A percentile compares a stretch with the other conserved stretches of the same genome.
phyloP scores from a whole-genome alignment of 2,329 filamentous ascomycete genomes.

The Nigrograna mackinnonii region DNA sequence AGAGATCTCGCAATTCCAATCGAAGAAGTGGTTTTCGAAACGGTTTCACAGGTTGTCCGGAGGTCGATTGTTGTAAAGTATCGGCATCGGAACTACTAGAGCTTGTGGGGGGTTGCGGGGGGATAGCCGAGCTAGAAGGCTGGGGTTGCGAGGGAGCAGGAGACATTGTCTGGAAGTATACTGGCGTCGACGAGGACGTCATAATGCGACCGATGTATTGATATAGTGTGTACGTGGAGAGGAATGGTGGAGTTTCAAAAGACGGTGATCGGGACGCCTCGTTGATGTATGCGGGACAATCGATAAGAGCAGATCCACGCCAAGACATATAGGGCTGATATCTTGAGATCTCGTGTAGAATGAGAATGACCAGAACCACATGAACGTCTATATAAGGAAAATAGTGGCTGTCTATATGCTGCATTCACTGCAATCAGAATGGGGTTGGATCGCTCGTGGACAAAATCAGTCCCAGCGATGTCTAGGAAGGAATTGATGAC shows the following conservation, averaged over 20 bases:
- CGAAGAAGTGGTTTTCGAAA: slow-evolving; percentile 49
- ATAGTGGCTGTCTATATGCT: too few species aligned
- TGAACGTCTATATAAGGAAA: too few species aligned
- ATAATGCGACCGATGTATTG: slow-evolving; percentile 9
- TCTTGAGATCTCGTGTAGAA: too few species aligned
- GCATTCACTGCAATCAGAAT: too few species aligned
- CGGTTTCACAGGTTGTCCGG: slow-evolving; percentile 18
- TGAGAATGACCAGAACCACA: not conserved
- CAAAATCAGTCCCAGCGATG: too few species aligned
- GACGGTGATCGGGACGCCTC: not conserved
- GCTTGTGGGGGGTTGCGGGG: slow-evolving; percentile 28
- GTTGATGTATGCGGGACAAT: slow-evolving; percentile 3
- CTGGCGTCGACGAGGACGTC: slow-evolving; percentile 24
- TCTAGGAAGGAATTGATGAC: too few species aligned
- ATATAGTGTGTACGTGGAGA: not conserved
- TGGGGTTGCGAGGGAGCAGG: slow-evolving; percentile 14
- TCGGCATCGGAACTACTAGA: slow-evolving; percentile 32
- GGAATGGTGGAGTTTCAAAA: slow-evolving; percentile 2
- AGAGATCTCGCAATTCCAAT: slow-evolving; percentile 53
- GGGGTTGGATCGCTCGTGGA: too few species aligned
- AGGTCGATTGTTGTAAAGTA: not conserved
- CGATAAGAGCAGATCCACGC: slow-evolving; percentile 9
- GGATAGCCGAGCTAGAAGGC: slow-evolving; percentile 4
- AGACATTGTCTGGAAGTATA: slow-evolving; percentile 43
- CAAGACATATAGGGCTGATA: slow-evolving; percentile 17